Evolutionary conservation across 208 protist genomes (phyloP), one percentile per base, ranked within the genome.

Genomic region (Trypanosoma brucei): DNA sequence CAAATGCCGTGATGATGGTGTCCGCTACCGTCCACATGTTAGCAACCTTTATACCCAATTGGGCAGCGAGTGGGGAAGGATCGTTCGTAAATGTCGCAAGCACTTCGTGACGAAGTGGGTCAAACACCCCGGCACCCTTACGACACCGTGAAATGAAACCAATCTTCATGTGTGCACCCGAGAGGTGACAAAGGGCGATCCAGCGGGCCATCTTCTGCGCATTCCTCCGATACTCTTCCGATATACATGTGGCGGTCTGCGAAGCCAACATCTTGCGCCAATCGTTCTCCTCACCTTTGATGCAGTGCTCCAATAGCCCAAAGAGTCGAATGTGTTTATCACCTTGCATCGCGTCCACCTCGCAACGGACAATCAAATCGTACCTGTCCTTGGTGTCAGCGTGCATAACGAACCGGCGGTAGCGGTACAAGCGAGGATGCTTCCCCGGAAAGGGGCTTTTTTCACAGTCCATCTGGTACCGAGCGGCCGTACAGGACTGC

Each of bases 1-100:
- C 63, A 46, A 95, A 78, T 6, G 83, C 55, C 54, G 75, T 71
- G 46, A 95, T 65, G 58, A 92, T 75, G 54, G 65, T 49, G 66
- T 95, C 84, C 0, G 80, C 83, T 53, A 84, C 80, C 54, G 78
- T 84, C 90, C 90, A 95, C 78, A 95, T 85, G 64, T 83, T 82
- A 39, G 58, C 59, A 33, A 85, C 53, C 40, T 71, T 76, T n/a
- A 95, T 76, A 36, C 83, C 77, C 37, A 92, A 74, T 63, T 92
- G 83, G 34, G 70, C 72, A 14, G 78, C 79, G 1, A 95, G 75
- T 30, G 71, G 69, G 0, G 37, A 49, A 11, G 82, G 80, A 40
- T 70, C 79, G 65, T 84, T 75, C 40, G 76, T 86, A 55, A 90
- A 75, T 14, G 90, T 78, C 46, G 51, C 62, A 39, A 91, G 62